A percentile compares a stretch with the other conserved stretches of the same genome.
Evolutionary conservation across 2,329 filamentous ascomycete genomes (phyloP).

Genomic region (Rhexocercosporidium sp.): DNA sequence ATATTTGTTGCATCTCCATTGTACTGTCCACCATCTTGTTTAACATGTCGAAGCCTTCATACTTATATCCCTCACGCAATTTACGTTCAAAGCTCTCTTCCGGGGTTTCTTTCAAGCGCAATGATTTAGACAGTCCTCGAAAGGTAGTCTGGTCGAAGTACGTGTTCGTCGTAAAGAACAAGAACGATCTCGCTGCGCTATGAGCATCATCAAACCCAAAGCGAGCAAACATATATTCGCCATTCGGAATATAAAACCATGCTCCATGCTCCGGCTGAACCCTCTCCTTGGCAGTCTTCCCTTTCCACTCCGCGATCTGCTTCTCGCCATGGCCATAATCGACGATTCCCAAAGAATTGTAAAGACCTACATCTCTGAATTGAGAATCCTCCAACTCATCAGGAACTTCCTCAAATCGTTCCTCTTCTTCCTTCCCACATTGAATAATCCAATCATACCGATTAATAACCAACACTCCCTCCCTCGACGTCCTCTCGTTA

Average conservation of each 20-base stretch:
- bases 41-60: not conserved
- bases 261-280: slow-evolving; percentile 6
- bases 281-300: slow-evolving; percentile 17
- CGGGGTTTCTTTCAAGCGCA: not conserved
- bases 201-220: slow-evolving; percentile 1
- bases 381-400: slow-evolving; percentile 11
- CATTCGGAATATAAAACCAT: slow-evolving; percentile 25
- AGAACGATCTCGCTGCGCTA: not conserved
- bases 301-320: slow-evolving; percentile 22
- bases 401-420: not conserved
- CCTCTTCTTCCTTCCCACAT: slow-evolving; percentile 16
- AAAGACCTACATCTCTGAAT: slow-evolving; percentile 12
- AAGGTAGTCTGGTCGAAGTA: not conserved
- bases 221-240: slow-evolving; percentile 7
- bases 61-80: not conserved
- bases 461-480: slow-evolving; percentile 25
- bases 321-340: slow-evolving; percentile 20
- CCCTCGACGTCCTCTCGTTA: slow-evolving; percentile 22
- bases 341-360: slow-evolving; percentile 18
- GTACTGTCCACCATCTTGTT: not conserved
- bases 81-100: not conserved
- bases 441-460: slow-evolving; percentile 30
- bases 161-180: slow-evolving; percentile 2
- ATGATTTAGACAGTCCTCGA: not conserved
- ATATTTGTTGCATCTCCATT: not conserved